Conservation (phyloP, 2,329 filamentous ascomycete genomes). For the Hypoxylon sp. region DNA sequence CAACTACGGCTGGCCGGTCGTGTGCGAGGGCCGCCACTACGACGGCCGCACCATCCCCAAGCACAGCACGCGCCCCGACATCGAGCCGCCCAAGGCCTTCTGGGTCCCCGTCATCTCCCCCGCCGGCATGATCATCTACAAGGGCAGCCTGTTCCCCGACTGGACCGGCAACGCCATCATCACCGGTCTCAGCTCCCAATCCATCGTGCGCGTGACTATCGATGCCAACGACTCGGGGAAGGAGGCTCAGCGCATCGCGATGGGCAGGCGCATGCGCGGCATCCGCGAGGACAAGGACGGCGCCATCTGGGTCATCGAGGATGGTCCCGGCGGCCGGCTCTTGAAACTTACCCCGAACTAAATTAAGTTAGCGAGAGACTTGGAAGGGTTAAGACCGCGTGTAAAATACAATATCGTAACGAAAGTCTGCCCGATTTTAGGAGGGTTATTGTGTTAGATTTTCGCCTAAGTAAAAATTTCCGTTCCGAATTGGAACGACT, state of each 20-base stretch:
- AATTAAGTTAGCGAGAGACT: slow-evolving; percentile 37
- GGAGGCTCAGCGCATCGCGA: slow-evolving; percentile 45
- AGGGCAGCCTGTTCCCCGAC: slow-evolving; percentile 45
- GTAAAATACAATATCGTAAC: no score
- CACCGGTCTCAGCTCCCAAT: slow-evolving; percentile 41
- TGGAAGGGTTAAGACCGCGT: slow-evolving; percentile 35
- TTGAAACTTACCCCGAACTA: slow-evolving; percentile 47
- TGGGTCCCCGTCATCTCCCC: slow-evolving; percentile 49
- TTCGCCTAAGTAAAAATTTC: no score
- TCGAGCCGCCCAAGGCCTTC: slow-evolving; percentile 45
- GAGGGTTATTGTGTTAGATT: no score
- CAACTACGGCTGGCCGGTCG: slow-evolving; percentile 49
- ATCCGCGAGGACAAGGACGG: slow-evolving; percentile 46
- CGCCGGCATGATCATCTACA: slow-evolving; percentile 47
- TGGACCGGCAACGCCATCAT: slow-evolving; percentile 48
- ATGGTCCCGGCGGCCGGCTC: slow-evolving; percentile 43
- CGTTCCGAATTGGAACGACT: no score
- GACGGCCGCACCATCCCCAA: slow-evolving; percentile 44
- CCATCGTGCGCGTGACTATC: slow-evolving; percentile 45
- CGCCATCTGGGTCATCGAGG: slow-evolving; percentile 46
- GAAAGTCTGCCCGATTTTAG: no score
- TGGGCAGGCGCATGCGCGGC: slow-evolving; percentile 46
- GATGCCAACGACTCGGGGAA: slow-evolving; percentile 44
- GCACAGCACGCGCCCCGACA: slow-evolving; percentile 45
- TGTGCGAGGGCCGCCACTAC: slow-evolving; percentile 46